Evolutionary conservation across 2,329 filamentous ascomycete genomes (phyloP).

Genomic region (Diplodia sapinea): DNA sequence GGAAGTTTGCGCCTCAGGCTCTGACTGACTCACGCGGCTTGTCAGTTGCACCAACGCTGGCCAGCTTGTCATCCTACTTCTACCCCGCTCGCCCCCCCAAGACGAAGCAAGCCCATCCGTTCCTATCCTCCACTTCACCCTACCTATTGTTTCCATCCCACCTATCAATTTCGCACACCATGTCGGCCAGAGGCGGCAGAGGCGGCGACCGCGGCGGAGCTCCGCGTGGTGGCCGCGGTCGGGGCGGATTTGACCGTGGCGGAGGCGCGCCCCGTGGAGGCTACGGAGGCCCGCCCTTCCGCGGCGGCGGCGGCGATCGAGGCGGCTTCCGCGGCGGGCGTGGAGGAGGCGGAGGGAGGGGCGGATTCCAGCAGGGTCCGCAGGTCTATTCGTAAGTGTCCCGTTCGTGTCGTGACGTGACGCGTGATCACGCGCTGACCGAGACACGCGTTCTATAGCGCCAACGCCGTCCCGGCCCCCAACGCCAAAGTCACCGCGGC

Average conservation of each 20-base stretch:
- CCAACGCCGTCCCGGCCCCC: conserved; percentile 12
- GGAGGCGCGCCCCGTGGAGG: conserved; percentile 13
- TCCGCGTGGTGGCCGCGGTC: conserved; percentile 14
- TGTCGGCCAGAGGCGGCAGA: conserved; percentile 12
- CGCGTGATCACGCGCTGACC: conserved; percentile 1
- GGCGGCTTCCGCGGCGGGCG: conserved; percentile 34
- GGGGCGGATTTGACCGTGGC: conserved; percentile 23
- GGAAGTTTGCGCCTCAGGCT: neutral
- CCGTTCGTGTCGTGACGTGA: neutral
- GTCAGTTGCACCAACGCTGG: neutral
- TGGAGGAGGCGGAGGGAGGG: conserved; percentile 28
- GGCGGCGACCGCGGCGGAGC: conserved; percentile 4
- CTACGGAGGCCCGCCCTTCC: neutral
- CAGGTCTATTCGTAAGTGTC: conserved; percentile 17
- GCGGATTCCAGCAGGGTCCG: neutral
- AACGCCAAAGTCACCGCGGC: conserved; percentile 17
- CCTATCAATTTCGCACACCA: neutral
- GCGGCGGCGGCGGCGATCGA: conserved; percentile 13
- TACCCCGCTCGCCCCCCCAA: neutral
- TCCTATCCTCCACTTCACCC: neutral
- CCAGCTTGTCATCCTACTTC: neutral
- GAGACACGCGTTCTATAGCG: neutral
- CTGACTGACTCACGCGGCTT: conserved; percentile 6
- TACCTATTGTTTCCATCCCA: neutral
- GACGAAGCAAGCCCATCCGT: neutral